Evolutionary conservation across 495 filamentous ascomycete species (phyloP).

Genomic region (Saxophila tyrrhenica): DNA sequence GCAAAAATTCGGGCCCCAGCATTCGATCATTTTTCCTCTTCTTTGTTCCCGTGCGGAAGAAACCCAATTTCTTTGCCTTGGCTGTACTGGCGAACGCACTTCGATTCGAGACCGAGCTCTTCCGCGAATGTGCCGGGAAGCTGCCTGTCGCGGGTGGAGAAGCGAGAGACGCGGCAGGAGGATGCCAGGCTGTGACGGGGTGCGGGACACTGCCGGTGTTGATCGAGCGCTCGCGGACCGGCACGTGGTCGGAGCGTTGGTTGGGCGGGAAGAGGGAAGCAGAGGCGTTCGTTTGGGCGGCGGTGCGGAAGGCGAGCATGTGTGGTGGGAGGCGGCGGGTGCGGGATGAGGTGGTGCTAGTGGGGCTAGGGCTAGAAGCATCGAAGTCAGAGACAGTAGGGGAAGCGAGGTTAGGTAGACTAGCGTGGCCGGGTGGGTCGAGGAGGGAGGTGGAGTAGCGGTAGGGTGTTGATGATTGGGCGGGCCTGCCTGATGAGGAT

Average conservation of each 20-base stretch:
- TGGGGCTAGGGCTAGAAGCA: background rate
- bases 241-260: conserved; percentile 8
- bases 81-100: conserved; percentile 11
- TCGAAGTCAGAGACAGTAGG: conserved; percentile 1
- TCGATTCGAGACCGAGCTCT: conserved; percentile 5
- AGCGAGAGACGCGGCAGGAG: conserved; percentile 2
- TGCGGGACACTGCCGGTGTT: conserved; percentile 10
- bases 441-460: conserved; percentile 18
- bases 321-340: conserved; percentile 9
- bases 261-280: conserved; percentile 16
- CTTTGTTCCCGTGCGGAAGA: conserved; percentile 9
- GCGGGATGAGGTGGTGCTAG: background rate
- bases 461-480: conserved; percentile 1
- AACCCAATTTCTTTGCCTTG: conserved; percentile 15
- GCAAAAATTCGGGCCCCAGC: background rate
- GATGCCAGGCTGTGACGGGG: conserved; percentile 17
- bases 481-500: conserved; percentile 4
- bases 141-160: background rate
- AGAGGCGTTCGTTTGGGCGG: background rate
- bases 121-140: background rate
- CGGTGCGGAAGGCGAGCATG: conserved; percentile 16
- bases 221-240: conserved; percentile 1
- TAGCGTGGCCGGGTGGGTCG: conserved; percentile 23
- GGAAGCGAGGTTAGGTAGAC: conserved; percentile 1
- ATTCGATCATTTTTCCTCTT: background rate